Evolutionary conservation across 345 rosid species (phyloP).

Genomic region (Mallotus nudiflorus): DNA sequence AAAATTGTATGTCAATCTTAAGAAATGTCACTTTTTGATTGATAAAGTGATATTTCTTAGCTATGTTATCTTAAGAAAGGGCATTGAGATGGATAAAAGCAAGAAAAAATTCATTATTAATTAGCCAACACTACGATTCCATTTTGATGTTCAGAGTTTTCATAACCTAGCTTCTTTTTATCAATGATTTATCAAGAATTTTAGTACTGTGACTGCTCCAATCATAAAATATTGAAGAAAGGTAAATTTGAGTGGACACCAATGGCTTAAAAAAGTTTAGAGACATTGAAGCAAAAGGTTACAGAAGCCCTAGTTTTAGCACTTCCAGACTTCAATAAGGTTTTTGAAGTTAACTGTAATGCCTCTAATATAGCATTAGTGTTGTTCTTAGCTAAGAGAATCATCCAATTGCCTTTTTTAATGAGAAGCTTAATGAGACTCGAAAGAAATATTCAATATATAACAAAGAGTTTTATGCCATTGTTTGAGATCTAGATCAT

Average conservation of each 20-base stretch:
- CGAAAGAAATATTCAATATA: too few species aligned
- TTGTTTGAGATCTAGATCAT: too few species aligned
- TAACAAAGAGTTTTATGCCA: too few species aligned
- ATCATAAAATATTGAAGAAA: too few species aligned
- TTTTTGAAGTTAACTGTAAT: neutral
- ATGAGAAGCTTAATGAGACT: too few species aligned
- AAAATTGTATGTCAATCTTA: neutral
- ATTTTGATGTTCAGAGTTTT: constrained; percentile 1
- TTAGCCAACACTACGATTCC: neutral
- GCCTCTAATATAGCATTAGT: too few species aligned
- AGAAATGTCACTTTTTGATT: constrained; percentile 6
- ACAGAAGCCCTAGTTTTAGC: too few species aligned
- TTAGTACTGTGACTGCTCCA: too few species aligned
- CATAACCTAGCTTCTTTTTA: constrained; percentile 1
- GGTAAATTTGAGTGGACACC: too few species aligned
- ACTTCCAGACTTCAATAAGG: neutral
- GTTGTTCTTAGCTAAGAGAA: too few species aligned
- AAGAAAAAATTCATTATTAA: neutral
- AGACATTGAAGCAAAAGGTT: neutral
- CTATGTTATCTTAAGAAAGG: neutral
- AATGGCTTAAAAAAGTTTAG: neutral
- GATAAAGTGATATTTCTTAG: neutral
- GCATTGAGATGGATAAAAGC: neutral
- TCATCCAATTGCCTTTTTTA: too few species aligned
- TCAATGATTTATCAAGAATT: too few species aligned